phyloP scores from a whole-genome alignment of 2,329 filamentous ascomycete genomes.

The Scytalidium lignicola region DNA sequence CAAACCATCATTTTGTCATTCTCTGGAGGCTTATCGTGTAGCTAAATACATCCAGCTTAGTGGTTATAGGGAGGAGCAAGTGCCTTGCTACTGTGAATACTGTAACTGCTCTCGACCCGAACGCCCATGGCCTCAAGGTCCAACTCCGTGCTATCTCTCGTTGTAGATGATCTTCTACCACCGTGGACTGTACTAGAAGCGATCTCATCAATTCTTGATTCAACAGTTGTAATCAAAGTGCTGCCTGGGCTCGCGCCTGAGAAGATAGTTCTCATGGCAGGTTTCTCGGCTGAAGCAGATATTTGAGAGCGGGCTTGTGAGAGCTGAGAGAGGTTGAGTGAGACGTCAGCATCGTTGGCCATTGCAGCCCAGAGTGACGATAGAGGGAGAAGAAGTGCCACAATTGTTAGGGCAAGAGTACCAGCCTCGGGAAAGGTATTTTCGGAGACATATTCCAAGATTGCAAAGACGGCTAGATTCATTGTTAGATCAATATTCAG shows the following conservation, averaged over 20 bases:
- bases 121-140: constrained; percentile 24
- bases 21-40: background rate
- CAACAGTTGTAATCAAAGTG: constrained; percentile 6
- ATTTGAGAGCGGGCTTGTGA: constrained; percentile 1
- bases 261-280: constrained; percentile 3
- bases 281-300: constrained; percentile 3
- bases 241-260: constrained; percentile 1
- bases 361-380: constrained; percentile 60
- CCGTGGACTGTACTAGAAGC: background rate
- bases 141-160: constrained; percentile 21
- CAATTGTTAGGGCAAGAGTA: constrained; percentile 49
- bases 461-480: constrained; percentile 51
- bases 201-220: constrained; percentile 7
- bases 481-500: constrained; percentile 9
- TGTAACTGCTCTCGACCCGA: constrained; percentile 18
- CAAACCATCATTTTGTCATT: too few species aligned
- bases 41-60: background rate
- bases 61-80: background rate
- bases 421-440: constrained; percentile 46
- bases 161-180: background rate
- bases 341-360: constrained; percentile 13
- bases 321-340: constrained; percentile 12
- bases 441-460: constrained; percentile 44
- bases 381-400: constrained; percentile 59
- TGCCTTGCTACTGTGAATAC: constrained; percentile 11